A percentile compares a stretch with the other conserved stretches of the same genome.
Conservation (phyloP, 148 eudicot genomes). For the Vaccinium corymbosum region DNA sequence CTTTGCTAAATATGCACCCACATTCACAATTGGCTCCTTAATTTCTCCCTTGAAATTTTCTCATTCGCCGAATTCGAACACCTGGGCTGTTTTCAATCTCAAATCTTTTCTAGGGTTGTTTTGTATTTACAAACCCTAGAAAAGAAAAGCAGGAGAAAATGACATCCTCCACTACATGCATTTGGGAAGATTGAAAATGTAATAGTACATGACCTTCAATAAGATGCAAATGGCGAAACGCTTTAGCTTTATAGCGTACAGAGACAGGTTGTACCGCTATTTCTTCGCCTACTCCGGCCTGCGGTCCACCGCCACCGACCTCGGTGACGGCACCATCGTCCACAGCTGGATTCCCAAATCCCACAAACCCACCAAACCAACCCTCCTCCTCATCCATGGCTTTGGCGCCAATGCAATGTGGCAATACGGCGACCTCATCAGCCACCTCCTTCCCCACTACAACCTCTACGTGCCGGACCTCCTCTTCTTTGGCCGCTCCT, state of each 20-base stretch:
- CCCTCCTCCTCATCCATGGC: constrained; percentile 72
- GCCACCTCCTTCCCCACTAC: constrained; percentile 50
- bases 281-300: constrained; percentile 58
- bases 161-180: not conserved
- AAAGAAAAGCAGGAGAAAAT: not conserved
- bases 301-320: constrained; percentile 38
- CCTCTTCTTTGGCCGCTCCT: constrained; percentile 73
- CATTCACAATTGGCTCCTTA: not conserved
- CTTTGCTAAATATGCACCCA: not conserved
- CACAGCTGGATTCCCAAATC: constrained; percentile 82
- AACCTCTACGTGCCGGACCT: constrained; percentile 88
- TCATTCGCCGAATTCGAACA: not conserved
- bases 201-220: not conserved
- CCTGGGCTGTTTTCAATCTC: not conserved
- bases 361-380: constrained; percentile 41
- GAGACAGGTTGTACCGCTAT: constrained; percentile 52
- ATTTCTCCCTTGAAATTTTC: not conserved
- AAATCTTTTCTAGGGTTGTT: constrained; percentile 1
- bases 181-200: not conserved
- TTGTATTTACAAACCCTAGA: not conserved
- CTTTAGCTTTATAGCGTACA: constrained; percentile 67
- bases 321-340: constrained; percentile 54
- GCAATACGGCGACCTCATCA: constrained; percentile 61
- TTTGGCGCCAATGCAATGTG: constrained; percentile 97
- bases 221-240: constrained; percentile 21